Evolutionary conservation across 2,329 filamentous ascomycete genomes (phyloP).

Genomic region (Pestalotiopsis sp.): DNA sequence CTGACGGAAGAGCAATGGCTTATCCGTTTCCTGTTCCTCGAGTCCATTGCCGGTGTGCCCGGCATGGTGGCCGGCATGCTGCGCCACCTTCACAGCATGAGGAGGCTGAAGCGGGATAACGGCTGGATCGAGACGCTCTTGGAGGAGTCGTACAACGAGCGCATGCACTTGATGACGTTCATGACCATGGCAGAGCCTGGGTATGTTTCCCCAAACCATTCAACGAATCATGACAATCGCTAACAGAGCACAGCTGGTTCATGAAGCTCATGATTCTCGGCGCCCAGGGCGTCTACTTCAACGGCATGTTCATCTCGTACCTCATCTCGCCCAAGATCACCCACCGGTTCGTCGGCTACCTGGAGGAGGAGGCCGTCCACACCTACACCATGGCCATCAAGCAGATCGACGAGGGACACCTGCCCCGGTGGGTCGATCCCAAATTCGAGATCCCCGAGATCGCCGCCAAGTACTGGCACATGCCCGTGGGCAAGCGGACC

Average conservation of each 20-base stretch:
- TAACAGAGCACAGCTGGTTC: constrained; percentile 63
- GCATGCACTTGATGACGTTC: constrained; percentile 92
- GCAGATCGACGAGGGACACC: constrained; percentile 80
- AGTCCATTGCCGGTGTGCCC: constrained; percentile 91
- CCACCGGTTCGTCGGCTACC: constrained; percentile 94
- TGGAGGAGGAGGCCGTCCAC: constrained; percentile 95
- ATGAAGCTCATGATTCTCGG: constrained; percentile 91
- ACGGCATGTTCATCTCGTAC: constrained; percentile 86
- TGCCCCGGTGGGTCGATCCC: constrained; percentile 75
- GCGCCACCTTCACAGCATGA: constrained; percentile 79
- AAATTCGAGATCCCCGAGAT: constrained; percentile 82
- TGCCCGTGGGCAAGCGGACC: constrained; percentile 78
- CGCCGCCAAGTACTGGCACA: constrained; percentile 89
- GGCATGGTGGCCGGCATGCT: constrained; percentile 98
- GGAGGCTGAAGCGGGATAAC: constrained; percentile 87
- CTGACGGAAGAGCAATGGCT: constrained; percentile 89
- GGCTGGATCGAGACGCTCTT: constrained; percentile 94
- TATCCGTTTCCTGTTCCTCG: constrained; percentile 86
- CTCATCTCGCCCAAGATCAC: constrained; percentile 83
- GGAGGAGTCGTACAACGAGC: constrained; percentile 88
- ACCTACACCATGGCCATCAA: constrained; percentile 89
- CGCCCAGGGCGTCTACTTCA: constrained; percentile 96
- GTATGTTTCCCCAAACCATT: neutral
- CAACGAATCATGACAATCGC: neutral
- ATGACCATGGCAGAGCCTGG: constrained; percentile 86